These are phyloP conservation scores for Phytopythium boreale DNA, from an alignment of 352 stramenopile species.

Conservation along the genomic window DNA sequence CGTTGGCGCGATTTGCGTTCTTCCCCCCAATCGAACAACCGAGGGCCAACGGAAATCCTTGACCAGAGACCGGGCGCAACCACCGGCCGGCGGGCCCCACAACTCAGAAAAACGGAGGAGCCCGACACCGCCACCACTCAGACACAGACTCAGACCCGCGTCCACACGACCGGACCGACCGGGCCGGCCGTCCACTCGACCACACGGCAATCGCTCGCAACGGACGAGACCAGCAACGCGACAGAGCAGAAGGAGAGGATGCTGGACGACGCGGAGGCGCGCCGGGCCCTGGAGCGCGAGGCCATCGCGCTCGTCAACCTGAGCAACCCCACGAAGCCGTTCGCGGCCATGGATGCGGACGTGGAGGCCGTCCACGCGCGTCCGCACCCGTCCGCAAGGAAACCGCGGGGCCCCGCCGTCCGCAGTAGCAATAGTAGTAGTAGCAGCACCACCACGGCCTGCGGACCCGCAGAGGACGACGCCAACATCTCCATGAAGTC, in stretches of 20 bases:
- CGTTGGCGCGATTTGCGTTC: conserved; percentile 80
- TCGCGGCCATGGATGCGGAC: background rate
- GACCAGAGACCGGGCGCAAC: conserved; percentile 9
- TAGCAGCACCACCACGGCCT: background rate
- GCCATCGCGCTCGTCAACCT: conserved; percentile 71
- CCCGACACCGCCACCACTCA: conserved; percentile 15
- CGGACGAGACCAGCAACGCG: no score
- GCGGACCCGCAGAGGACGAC: conserved; percentile 10
- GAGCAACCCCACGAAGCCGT: conserved; percentile 28
- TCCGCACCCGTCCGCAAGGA: background rate
- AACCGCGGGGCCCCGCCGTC: background rate
- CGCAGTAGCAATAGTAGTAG: conserved; percentile 3
- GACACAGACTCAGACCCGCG: conserved; percentile 21
- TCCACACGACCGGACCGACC: conserved; percentile 6
- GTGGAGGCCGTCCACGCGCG: background rate
- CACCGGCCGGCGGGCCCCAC: background rate
- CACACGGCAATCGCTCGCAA: no score
- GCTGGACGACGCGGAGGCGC: conserved; percentile 52
- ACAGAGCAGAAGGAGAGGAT: conserved; percentile 16
- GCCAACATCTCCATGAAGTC: conserved; percentile 68
- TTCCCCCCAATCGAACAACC: conserved; percentile 32
- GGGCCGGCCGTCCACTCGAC: conserved; percentile 1
- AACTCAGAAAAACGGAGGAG: conserved; percentile 11
- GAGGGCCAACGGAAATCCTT: conserved; percentile 4
- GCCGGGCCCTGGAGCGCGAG: conserved; percentile 52